phyloP scores from a whole-genome alignment of 2,329 filamentous ascomycete species.

The Trichoderma sp. region DNA sequence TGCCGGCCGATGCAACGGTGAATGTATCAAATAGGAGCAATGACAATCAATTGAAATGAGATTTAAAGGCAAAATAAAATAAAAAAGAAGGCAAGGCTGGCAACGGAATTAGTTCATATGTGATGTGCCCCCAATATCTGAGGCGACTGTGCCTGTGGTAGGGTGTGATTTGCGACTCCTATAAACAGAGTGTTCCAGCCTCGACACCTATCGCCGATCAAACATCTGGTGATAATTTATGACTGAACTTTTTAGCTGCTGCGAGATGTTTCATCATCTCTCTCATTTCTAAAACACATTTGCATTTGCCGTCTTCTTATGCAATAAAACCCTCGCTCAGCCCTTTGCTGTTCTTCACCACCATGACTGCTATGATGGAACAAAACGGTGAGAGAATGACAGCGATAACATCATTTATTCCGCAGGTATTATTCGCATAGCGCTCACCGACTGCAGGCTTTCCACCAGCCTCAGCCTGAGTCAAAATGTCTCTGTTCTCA shows the following conservation, averaged over 20 bases:
- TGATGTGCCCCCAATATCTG: not conserved
- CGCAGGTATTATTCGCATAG: not conserved
- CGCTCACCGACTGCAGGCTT: conserved; percentile 1
- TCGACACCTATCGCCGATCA: not conserved
- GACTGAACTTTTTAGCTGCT: not conserved
- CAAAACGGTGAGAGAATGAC: not conserved
- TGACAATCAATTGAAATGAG: not conserved
- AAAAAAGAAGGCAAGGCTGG: not conserved
- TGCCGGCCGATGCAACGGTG: conserved; percentile 6
- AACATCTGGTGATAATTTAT: not conserved
- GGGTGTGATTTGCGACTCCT: not conserved
- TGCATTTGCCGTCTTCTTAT: not conserved
- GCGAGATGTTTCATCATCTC: not conserved
- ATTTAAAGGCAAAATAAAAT: not conserved
- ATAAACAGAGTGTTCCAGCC: not conserved
- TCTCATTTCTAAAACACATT: not conserved
- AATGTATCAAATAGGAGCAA: not conserved
- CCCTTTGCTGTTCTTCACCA: not conserved
- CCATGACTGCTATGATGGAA: not conserved
- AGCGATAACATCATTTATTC: not conserved
- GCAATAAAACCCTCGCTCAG: not conserved
- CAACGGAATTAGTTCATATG: not conserved
- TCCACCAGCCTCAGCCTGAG: conserved; percentile 9
- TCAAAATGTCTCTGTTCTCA: conserved; percentile 6
- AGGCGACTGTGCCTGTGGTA: not conserved